phyloP scores from a whole-genome alignment of 192 early-diverging fungal species.

The Pilobolus umbonatus region DNA sequence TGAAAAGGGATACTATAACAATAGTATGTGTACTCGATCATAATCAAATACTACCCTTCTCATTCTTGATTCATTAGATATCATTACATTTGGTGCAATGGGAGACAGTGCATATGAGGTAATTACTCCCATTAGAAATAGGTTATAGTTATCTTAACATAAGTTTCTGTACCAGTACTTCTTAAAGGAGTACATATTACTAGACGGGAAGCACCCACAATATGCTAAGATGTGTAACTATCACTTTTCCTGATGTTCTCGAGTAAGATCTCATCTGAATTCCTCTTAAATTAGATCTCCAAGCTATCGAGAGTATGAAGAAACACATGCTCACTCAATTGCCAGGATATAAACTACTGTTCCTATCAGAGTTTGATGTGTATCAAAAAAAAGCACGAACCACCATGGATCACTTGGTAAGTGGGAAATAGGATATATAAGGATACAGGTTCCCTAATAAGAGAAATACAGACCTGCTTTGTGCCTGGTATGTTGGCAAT shows the following conservation, averaged over 20 bases:
- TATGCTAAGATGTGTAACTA: conserved; percentile 23
- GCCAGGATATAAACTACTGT: conserved; percentile 12
- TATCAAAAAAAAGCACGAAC: neutral
- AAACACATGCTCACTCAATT: conserved; percentile 16
- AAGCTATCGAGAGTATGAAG: conserved; percentile 27
- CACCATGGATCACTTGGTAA: conserved; percentile 31
- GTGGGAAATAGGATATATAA: neutral
- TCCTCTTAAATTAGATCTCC: conserved; percentile 14
- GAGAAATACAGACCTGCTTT: conserved; percentile 39
- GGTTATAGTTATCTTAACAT: neutral
- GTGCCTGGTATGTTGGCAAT: conserved; percentile 46
- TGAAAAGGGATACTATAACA: conserved; percentile 3
- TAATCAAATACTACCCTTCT: neutral
- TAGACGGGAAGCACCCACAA: conserved; percentile 18
- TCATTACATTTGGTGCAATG: conserved; percentile 35
- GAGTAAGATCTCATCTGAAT: too few relatives aligned
- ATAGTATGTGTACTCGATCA: neutral
- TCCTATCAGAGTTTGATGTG: conserved; percentile 7
- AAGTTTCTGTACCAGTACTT: conserved; percentile 36
- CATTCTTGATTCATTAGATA: conserved; percentile 6
- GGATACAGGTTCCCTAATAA: neutral
- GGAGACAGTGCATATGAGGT: conserved; percentile 55
- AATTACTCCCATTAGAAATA: neutral
- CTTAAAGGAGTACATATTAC: conserved; percentile 46
- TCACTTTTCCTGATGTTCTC: too few relatives aligned